Conservation (phyloP, 371 early-diverging fungal species). For the Saksenaea oblongispora region DNA sequence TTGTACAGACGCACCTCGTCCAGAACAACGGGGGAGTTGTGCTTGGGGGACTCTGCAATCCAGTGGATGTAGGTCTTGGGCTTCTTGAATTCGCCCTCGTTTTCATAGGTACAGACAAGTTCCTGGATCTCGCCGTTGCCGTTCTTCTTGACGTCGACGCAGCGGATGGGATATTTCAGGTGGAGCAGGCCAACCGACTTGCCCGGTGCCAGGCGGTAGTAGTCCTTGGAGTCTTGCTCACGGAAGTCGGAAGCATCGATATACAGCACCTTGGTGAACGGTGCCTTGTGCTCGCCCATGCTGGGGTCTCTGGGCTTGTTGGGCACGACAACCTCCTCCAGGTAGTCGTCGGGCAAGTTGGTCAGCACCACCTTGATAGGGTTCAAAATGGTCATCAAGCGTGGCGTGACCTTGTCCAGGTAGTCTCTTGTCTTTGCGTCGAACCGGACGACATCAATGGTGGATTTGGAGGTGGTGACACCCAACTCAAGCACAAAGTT, state of each 20-base stretch:
- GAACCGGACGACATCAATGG: slow-evolving; percentile 90
- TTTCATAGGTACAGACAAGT: slow-evolving; percentile 79
- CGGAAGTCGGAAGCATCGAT: slow-evolving; percentile 97
- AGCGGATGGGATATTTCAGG: slow-evolving; percentile 83
- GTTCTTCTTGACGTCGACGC: slow-evolving; percentile 76
- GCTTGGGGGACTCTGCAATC: slow-evolving; percentile 86
- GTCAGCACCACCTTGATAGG: slow-evolving; percentile 89
- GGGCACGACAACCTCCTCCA: slow-evolving; percentile 75
- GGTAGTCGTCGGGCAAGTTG: slow-evolving; percentile 81
- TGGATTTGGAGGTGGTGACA: slow-evolving; percentile 89
- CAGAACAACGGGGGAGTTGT: slow-evolving; percentile 80
- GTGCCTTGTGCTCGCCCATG: slow-evolving; percentile 84
- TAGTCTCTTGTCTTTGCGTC: slow-evolving; percentile 97
- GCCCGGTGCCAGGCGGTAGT: slow-evolving; percentile 91
- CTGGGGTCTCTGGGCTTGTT: slow-evolving; percentile 87
- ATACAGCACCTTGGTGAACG: slow-evolving; percentile 87
- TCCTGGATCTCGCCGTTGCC: slow-evolving; percentile 76
- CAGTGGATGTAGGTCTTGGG: slow-evolving; percentile 99
- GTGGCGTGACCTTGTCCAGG: slow-evolving; percentile 89
- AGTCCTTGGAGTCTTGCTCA: slow-evolving; percentile 88
- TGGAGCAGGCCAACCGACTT: slow-evolving; percentile 94
- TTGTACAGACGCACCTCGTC: slow-evolving; percentile 87
- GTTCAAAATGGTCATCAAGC: slow-evolving; percentile 89
- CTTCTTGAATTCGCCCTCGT: slow-evolving; percentile 68
- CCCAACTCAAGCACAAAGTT: slow-evolving; percentile 95